These are phyloP conservation scores for Bolboschoenoplectus hybrid DNA, from an alignment of 202 grass and related monocot species.

Conservation along the genomic window DNA sequence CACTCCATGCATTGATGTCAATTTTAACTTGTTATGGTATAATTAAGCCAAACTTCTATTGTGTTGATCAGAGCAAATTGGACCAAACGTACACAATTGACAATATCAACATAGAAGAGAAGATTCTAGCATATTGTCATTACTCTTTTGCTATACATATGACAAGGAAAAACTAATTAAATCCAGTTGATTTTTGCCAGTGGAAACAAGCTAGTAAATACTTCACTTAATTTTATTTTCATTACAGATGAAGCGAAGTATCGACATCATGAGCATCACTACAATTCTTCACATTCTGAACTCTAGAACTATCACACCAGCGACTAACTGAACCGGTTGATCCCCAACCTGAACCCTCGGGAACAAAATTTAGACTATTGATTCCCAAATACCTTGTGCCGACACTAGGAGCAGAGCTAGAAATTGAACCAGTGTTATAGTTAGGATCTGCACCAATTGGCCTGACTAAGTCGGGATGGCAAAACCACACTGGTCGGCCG, in stretches of 20 bases:
- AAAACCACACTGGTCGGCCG: slow-evolving; percentile 65
- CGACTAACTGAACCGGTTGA: not conserved
- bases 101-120: not conserved
- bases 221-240: slow-evolving; percentile 40
- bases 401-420: not conserved
- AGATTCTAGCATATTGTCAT: slow-evolving; percentile 1
- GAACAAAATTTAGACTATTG: slow-evolving; percentile 33
- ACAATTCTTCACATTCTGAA: slow-evolving; percentile 62
- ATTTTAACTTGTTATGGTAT: not conserved
- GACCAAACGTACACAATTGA: not conserved
- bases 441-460: slow-evolving; percentile 47
- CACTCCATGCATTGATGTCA: not conserved
- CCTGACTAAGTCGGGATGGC: slow-evolving; percentile 65
- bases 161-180: slow-evolving; percentile 22
- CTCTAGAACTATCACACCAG: slow-evolving; percentile 40
- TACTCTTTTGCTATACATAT: slow-evolving; percentile 7
- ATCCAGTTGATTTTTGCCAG: slow-evolving; percentile 13
- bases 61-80: not conserved
- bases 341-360: slow-evolving; percentile 26
- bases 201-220: slow-evolving; percentile 40
- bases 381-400: not conserved
- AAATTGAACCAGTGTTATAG: slow-evolving; percentile 23
- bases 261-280: slow-evolving; percentile 76
- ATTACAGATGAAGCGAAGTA: slow-evolving; percentile 96
- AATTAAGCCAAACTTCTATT: not conserved